Conservation (phyloP, 1,284 basidiomycete species). For the Rhodotorula sp. region DNA sequence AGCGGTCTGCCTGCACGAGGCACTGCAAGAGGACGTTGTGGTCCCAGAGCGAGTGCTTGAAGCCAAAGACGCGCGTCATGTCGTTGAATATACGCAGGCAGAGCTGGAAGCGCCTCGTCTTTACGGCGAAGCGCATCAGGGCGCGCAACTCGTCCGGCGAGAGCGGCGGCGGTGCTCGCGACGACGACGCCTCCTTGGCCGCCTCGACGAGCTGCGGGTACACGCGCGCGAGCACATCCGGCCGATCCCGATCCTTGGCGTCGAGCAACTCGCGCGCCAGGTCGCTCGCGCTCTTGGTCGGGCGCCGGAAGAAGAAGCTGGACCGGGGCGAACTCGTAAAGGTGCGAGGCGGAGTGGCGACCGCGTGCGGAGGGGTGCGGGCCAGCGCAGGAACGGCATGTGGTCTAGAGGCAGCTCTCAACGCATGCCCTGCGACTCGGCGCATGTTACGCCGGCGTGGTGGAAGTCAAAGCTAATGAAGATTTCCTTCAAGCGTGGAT, state of each 20-base stretch:
- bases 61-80: slow-evolving; percentile 14
- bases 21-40: slow-evolving; percentile 34
- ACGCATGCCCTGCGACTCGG: slow-evolving; percentile 7
- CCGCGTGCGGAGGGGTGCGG: background rate
- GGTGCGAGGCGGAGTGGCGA: background rate
- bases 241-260: slow-evolving; percentile 14
- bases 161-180: slow-evolving; percentile 5
- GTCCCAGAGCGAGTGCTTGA: slow-evolving; percentile 8
- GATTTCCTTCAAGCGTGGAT: too few species aligned
- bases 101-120: slow-evolving; percentile 23
- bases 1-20: slow-evolving; percentile 8
- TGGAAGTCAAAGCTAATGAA: background rate
- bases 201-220: slow-evolving; percentile 28
- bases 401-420: background rate
- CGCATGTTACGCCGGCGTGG: slow-evolving; percentile 7
- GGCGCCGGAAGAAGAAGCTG: slow-evolving; percentile 34
- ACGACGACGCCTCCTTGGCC: slow-evolving; percentile 3
- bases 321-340: slow-evolving; percentile 8
- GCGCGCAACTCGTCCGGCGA: slow-evolving; percentile 15
- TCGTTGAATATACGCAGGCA: slow-evolving; percentile 37
- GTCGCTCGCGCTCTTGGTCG: slow-evolving; percentile 10
- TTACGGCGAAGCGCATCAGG: slow-evolving; percentile 33
- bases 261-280: slow-evolving; percentile 23
- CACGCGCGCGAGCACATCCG: slow-evolving; percentile 30
- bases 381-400: background rate